phyloP scores from a whole-genome alignment of 2,329 filamentous ascomycete genomes.

The Xylaria polymorpha region DNA sequence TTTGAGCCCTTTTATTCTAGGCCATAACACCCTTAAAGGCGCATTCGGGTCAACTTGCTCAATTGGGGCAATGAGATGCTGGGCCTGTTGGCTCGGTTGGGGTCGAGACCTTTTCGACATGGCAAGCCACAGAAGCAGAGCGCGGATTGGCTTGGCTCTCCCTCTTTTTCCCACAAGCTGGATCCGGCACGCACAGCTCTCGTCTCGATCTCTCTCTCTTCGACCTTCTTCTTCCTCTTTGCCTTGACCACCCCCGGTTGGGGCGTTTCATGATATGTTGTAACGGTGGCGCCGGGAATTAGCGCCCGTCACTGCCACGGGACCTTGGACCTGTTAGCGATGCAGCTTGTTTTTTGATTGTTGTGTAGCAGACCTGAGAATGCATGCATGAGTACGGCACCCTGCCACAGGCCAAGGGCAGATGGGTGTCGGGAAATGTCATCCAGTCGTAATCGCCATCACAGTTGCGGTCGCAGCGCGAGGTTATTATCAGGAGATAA shows the following conservation, averaged over 20 bases:
- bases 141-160: slow-evolving; percentile 2
- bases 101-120: slow-evolving; percentile 17
- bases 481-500: slow-evolving; percentile 15
- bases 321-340: slow-evolving; percentile 23
- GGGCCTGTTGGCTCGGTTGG: slow-evolving; percentile 10
- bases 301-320: slow-evolving; percentile 22
- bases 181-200: neutral
- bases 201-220: neutral
- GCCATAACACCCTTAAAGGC: neutral
- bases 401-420: slow-evolving; percentile 13
- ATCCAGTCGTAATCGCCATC: slow-evolving; percentile 28
- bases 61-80: slow-evolving; percentile 23
- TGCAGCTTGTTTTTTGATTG: slow-evolving; percentile 21
- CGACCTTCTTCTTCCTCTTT: neutral
- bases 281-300: slow-evolving; percentile 27
- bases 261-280: slow-evolving; percentile 25
- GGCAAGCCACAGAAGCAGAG: slow-evolving; percentile 25
- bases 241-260: neutral
- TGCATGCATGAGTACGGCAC: slow-evolving; percentile 29
- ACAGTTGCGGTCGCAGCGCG: slow-evolving; percentile 13
- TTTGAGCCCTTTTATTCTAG: slow-evolving; percentile 4
- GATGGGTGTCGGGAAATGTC: slow-evolving; percentile 14
- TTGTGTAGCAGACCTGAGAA: slow-evolving; percentile 26
- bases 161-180: neutral
- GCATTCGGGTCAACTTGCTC: slow-evolving; percentile 8